These are phyloP conservation scores for Umbelopsis sp. DNA, from an alignment of 371 early-diverging fungal genomes.

Conservation along the genomic window DNA sequence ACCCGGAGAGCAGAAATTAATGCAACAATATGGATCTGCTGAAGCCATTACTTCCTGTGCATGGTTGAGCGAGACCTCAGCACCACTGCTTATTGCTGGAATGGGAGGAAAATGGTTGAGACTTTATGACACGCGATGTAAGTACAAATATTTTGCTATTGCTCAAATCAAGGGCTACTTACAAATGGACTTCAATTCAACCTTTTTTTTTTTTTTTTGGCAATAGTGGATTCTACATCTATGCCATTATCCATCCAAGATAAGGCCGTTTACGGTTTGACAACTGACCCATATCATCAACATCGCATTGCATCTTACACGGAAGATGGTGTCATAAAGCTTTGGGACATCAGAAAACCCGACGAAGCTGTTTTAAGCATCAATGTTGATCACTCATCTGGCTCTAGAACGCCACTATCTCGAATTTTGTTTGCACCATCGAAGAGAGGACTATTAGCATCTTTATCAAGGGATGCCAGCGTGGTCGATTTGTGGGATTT, in stretches of 20 bases:
- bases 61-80: conserved; percentile 64
- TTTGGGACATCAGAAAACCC: conserved; percentile 82
- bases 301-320: conserved; percentile 75
- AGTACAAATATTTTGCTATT: background rate
- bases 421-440: conserved; percentile 67
- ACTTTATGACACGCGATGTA: conserved; percentile 74
- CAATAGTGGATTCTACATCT: conserved; percentile 30
- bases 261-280: conserved; percentile 74
- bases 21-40: conserved; percentile 71
- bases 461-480: conserved; percentile 62
- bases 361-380: conserved; percentile 51
- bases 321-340: conserved; percentile 69
- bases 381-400: conserved; percentile 22
- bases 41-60: conserved; percentile 76
- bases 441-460: conserved; percentile 68
- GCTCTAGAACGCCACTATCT: conserved; percentile 41
- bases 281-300: conserved; percentile 73
- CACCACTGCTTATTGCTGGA: conserved; percentile 70
- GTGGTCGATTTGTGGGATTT: conserved; percentile 69
- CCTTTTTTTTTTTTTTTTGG: background rate
- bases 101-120: conserved; percentile 77
- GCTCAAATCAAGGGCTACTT: background rate
- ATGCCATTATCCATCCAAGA: conserved; percentile 62
- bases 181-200: background rate
- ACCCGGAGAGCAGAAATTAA: conserved; percentile 45